Evolutionary conservation across 495 filamentous ascomycete species (phyloP), one percentile per base, ranked within the genome.

Genomic region (Penicillium odoratum): DNA sequence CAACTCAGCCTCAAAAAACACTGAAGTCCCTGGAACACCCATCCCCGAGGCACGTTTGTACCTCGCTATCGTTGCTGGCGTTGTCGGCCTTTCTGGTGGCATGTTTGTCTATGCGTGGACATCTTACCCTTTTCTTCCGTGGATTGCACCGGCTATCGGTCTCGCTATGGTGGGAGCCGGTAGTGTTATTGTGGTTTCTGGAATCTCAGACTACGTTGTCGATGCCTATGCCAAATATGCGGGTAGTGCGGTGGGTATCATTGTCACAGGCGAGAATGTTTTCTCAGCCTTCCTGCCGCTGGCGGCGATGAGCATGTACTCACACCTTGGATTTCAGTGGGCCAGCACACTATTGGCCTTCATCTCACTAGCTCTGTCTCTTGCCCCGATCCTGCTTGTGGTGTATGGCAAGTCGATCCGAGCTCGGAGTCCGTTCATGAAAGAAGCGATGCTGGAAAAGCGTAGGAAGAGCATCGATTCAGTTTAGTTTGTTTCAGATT

Each of bases 21-120:
- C 55, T 3, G 68, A 74, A 52, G 43, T 62, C 7, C 70, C 71
- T 11, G 67, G 64, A 0, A 63, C 54, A 3, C 70, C 71, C 7
- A 75, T 75, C 26, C 70, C 74, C 0, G 74, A 76, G 38, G 71
- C 72, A n/a, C 48, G 74, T 47, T 48, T 76, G 16, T 75, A 75
- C 30, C 55, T 71, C 5, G 65, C 70, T 3, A 68, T 76, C 15
- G 48, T 60, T 0, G 67, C 58, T 4, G 67, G 69, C 3, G 47
- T 76, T 11, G 42, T 75, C 34, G 72, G 73, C 0, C 55, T 75
- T 21, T 62, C 72, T 0, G 69, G 72, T 10, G 73, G 73, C 13
- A 71, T 76, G 69, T 74, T 76, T 56, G 65, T 65, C 21, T 76
- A 76, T 53, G 72, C 63, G 11, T 75, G 72, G 72, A 75, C 69